Evolutionary conservation across 768 basidiomycete species (phyloP), one percentile per base, ranked within the genome.

Genomic region (Punctularia strigosozonata): DNA sequence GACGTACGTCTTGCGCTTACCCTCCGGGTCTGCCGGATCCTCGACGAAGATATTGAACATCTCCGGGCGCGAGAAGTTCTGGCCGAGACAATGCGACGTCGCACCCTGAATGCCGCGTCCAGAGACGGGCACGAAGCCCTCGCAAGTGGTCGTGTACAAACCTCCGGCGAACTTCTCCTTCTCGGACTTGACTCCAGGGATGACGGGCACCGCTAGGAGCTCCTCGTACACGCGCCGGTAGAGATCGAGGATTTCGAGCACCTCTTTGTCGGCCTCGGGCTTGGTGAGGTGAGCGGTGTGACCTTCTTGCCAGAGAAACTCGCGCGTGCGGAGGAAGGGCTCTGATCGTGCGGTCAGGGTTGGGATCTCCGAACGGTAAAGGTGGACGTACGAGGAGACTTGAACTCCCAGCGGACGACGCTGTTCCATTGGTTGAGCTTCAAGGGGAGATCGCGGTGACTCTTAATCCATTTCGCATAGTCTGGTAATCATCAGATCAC

Each of bases 241-340:
- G 45, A 97, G 79, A 40, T 95, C 91, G 50, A 99, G 81, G 50
- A 99, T 98, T 41, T 94, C 74, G 15, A 72, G 77, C 13, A 98
- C 95, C 63, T 98, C 95, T 37, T 62, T 66, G 52, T 89, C 95
- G 19, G 94, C 94, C 58, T 97, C 94, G 3, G 65, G 55, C 60
- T 92, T 84, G 47, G 83, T 87, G 31, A 92, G 70, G 61, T 83
- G 78, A 3, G 95, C 94, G 6, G 95, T 98, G 65, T 99, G 95
- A 25, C 95, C 95, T 61, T 99, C 95, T 65, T 99, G 95, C 95
- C 95, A 99, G n/a, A 99, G 68, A 73, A 97, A 99, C 65, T 99
- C 95, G 56, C 95, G 87, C 2, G 95, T 98, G 40, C 95, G 90
- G 25, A 99, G 74, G 84, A 99, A 99, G 6, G 95, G 95, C 59